phyloP scores from a whole-genome alignment of 106 monocot species.

The Apostasia shenzhenica region DNA sequence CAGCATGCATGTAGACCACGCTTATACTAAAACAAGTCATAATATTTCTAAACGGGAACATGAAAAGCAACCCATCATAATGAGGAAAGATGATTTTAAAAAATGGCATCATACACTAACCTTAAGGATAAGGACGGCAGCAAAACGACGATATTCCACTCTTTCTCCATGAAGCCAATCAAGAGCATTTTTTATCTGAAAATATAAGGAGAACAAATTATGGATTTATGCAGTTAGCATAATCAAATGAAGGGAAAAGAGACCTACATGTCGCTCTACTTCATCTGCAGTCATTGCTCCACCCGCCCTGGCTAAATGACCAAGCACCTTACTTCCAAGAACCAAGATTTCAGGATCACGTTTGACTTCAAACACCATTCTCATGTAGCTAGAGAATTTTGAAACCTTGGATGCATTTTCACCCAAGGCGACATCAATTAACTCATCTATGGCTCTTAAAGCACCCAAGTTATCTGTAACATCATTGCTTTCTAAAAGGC shows the following conservation, averaged over 20 bases:
- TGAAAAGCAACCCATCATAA: not conserved
- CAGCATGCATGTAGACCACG: too few relatives aligned
- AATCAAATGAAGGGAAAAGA: slow-evolving; percentile 3
- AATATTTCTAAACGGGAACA: not conserved
- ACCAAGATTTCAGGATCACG: slow-evolving; percentile 77
- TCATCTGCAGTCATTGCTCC: slow-evolving; percentile 98
- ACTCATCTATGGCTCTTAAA: slow-evolving; percentile 79
- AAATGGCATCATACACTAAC: slow-evolving; percentile 33
- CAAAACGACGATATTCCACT: slow-evolving; percentile 88
- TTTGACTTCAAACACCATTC: slow-evolving; percentile 79
- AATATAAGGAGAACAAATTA: not conserved
- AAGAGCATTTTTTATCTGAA: slow-evolving; percentile 86
- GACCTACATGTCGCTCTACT: slow-evolving; percentile 58
- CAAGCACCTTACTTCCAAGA: slow-evolving; percentile 80
- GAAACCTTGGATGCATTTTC: slow-evolving; percentile 93
- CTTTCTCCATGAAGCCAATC: slow-evolving; percentile 88
- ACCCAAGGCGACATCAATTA: slow-evolving; percentile 73
- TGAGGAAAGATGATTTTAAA: not conserved
- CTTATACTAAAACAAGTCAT: not conserved
- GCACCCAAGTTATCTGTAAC: slow-evolving; percentile 79
- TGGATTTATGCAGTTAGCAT: not conserved
- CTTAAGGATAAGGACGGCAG: slow-evolving; percentile 93
- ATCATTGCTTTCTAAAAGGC: slow-evolving; percentile 69
- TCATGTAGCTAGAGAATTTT: slow-evolving; percentile 75
- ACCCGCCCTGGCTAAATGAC: slow-evolving; percentile 91